Conservation (phyloP, 1,284 basidiomycete species). For the Naganishia liquefaciens region DNA sequence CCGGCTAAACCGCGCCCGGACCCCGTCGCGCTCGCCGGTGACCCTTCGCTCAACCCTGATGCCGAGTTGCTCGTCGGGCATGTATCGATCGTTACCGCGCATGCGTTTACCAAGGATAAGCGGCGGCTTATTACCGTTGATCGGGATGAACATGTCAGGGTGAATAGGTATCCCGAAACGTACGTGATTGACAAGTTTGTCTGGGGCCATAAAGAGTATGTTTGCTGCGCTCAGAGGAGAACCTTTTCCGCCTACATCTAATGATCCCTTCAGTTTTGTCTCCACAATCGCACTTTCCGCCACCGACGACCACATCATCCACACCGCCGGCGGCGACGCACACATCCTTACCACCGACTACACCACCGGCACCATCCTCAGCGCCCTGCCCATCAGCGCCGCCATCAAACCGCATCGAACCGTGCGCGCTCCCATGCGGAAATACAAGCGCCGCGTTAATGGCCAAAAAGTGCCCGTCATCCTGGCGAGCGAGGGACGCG, state of each 20-base stretch:
- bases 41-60: conserved; percentile 62
- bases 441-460: conserved; percentile 49
- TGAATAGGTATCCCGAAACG: conserved; percentile 83
- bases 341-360: conserved; percentile 78
- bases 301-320: conserved; percentile 59
- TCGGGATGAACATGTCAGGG: conserved; percentile 86
- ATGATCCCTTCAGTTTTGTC: conserved; percentile 63
- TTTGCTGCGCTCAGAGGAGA: conserved; percentile 30
- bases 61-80: conserved; percentile 77
- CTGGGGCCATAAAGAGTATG: conserved; percentile 77
- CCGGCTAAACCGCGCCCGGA: conserved; percentile 37
- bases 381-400: conserved; percentile 62
- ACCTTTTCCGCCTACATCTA: conserved; percentile 20
- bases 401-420: conserved; percentile 65
- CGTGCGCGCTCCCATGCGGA: conserved; percentile 53
- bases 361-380: conserved; percentile 62
- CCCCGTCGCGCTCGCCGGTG: conserved; percentile 64
- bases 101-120: conserved; percentile 67
- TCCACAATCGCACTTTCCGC: conserved; percentile 72
- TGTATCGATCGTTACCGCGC: conserved; percentile 74
- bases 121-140: conserved; percentile 80
- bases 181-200: conserved; percentile 81
- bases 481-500: background rate
- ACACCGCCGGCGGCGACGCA: conserved; percentile 86
- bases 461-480: conserved; percentile 16